phyloP scores from a whole-genome alignment of 192 early-diverging fungal species.

The Paraglomus occultum region DNA sequence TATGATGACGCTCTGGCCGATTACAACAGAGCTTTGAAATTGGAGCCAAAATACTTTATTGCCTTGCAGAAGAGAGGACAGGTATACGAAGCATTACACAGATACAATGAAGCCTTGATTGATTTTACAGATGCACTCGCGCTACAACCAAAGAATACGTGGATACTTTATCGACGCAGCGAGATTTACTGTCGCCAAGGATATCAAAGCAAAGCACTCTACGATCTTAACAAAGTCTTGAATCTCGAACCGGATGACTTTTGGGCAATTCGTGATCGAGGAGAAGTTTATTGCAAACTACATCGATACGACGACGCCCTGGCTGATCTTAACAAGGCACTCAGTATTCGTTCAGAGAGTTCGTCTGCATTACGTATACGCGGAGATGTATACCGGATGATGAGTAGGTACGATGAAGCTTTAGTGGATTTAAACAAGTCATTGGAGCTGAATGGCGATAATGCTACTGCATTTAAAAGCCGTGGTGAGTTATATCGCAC shows the following conservation, averaged over 20 bases:
- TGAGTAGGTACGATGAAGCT: not conserved
- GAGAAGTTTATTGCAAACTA: constrained; percentile 1
- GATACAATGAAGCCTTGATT: constrained; percentile 7
- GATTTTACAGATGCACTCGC: constrained; percentile 14
- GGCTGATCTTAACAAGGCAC: not conserved
- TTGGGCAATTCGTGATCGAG: constrained; percentile 14
- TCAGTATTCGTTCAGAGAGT: not conserved
- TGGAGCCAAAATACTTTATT: not conserved
- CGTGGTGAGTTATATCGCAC: constrained; percentile 4
- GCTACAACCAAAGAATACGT: not conserved
- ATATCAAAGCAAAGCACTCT: constrained; percentile 1
- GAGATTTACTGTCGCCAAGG: constrained; percentile 10
- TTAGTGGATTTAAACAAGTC: not conserved
- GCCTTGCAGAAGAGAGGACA: not conserved
- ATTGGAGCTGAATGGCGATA: not conserved
- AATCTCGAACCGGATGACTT: not conserved
- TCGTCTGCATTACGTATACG: constrained; percentile 7
- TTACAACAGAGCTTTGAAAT: not conserved
- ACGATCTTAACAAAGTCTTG: not conserved
- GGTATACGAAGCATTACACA: not conserved
- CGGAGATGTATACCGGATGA: not conserved
- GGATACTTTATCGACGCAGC: not conserved
- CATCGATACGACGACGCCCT: constrained; percentile 9
- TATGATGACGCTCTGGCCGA: constrained; percentile 5
- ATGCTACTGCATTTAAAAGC: not conserved